Conservation (phyloP, 148 eudicot species). For the Vaccinium darrowii region DNA sequence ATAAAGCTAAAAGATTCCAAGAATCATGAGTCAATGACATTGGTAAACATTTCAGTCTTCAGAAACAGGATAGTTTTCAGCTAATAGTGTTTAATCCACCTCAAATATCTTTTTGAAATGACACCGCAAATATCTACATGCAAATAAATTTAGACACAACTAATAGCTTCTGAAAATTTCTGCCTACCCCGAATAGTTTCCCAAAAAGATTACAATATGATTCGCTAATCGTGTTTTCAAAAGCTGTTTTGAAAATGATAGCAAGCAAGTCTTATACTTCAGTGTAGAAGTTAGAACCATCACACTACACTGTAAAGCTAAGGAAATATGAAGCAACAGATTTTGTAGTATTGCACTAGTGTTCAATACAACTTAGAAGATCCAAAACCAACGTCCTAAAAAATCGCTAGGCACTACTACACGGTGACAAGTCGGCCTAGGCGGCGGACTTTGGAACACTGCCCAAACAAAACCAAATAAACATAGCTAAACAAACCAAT, state of each 20-base stretch:
- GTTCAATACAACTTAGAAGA: not conserved
- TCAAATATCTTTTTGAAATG: too few relatives aligned
- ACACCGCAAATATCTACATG: too few relatives aligned
- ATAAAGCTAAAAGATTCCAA: not conserved
- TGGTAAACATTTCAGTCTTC: not conserved
- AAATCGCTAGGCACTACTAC: too few relatives aligned
- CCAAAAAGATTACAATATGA: too few relatives aligned
- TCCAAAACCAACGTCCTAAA: not conserved
- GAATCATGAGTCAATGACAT: too few relatives aligned
- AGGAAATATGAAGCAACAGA: too few relatives aligned
- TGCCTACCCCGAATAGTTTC: not conserved
- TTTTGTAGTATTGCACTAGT: not conserved
- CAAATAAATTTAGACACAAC: not conserved
- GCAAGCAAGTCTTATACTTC: not conserved
- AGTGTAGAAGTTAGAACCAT: not conserved
- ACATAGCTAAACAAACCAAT: not conserved
- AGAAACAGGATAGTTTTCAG: not conserved
- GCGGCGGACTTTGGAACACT: too few relatives aligned
- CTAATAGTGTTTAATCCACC: not conserved
- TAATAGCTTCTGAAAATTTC: not conserved
- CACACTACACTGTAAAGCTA: not conserved
- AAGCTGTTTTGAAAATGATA: not conserved
- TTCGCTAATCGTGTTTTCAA: not conserved
- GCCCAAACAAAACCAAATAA: too few relatives aligned
- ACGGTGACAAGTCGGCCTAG: too few relatives aligned